phyloP scores from a whole-genome alignment of 352 stramenopile species.

The Elongisporangium senticosum region DNA sequence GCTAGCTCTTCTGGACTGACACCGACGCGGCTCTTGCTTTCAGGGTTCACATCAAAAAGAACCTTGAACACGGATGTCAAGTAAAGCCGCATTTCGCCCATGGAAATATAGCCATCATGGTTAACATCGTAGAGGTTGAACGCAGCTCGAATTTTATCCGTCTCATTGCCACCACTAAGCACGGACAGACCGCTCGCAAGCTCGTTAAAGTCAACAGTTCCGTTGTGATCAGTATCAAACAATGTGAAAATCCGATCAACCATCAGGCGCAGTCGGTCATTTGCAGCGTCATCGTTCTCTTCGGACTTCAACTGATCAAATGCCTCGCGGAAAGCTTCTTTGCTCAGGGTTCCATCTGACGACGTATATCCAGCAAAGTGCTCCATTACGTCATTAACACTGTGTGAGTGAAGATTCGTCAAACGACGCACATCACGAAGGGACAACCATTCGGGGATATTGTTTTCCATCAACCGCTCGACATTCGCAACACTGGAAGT shows the following conservation, averaged over 20 bases:
- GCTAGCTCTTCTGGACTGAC: slow-evolving; percentile 70
- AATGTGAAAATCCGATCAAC: slow-evolving; percentile 76
- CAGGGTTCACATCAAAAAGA: slow-evolving; percentile 76
- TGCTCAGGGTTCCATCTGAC: slow-evolving; percentile 59
- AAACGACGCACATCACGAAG: slow-evolving; percentile 70
- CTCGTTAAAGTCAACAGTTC: slow-evolving; percentile 76
- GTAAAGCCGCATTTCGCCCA: slow-evolving; percentile 82
- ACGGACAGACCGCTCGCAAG: slow-evolving; percentile 74
- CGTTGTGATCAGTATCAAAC: slow-evolving; percentile 81
- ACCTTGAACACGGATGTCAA: slow-evolving; percentile 85
- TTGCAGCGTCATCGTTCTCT: slow-evolving; percentile 6
- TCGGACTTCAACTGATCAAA: slow-evolving; percentile 43
- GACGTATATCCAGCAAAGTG: slow-evolving; percentile 65
- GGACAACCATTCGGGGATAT: slow-evolving; percentile 69
- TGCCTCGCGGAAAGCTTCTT: slow-evolving; percentile 53
- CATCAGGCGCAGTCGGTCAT: slow-evolving; percentile 47
- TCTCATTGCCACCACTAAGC: slow-evolving; percentile 58
- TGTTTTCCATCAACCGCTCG: slow-evolving; percentile 74
- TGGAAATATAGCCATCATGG: slow-evolving; percentile 78
- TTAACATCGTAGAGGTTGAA: slow-evolving; percentile 89
- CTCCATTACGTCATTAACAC: slow-evolving; percentile 71
- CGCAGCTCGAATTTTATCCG: slow-evolving; percentile 72
- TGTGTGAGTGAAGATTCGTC: slow-evolving; percentile 68
- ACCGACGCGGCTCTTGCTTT: slow-evolving; percentile 47
- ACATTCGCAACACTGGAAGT: slow-evolving; percentile 69